Conservation (phyloP, 1,284 basidiomycete genomes). For the Phellopilus nigrolimitatus region DNA sequence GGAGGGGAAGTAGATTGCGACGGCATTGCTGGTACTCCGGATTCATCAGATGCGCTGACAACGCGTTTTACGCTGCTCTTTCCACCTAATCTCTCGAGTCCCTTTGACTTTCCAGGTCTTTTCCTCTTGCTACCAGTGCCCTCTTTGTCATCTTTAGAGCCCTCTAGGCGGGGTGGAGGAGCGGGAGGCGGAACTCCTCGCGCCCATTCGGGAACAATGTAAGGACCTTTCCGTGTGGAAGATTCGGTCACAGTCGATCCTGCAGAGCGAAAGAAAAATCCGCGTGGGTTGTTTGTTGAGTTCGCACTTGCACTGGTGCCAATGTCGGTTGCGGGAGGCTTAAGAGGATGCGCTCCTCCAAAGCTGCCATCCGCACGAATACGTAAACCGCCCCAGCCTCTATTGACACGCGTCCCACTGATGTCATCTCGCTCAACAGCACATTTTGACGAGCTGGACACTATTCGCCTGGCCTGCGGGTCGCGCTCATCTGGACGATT, state of each 20-base stretch:
- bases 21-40: not conserved
- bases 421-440: not conserved
- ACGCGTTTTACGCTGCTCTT: not conserved
- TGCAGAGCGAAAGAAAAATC: slow-evolving; percentile 7
- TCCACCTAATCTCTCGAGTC: slow-evolving; percentile 13
- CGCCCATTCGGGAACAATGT: slow-evolving; percentile 19
- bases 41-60: not conserved
- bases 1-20: not conserved
- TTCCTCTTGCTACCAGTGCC: slow-evolving; percentile 5
- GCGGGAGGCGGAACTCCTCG: slow-evolving; percentile 14
- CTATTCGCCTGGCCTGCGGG: not conserved
- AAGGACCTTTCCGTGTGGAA: slow-evolving; percentile 14
- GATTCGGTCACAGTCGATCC: not conserved
- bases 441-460: not conserved
- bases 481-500: not conserved
- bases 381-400: slow-evolving; percentile 20
- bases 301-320: not conserved
- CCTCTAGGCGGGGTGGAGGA: slow-evolving; percentile 5
- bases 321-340: not conserved
- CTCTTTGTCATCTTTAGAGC: not conserved
- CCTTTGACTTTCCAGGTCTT: slow-evolving; percentile 16
- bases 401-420: slow-evolving; percentile 8
- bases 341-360: slow-evolving; percentile 1
- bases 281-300: not conserved
- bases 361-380: slow-evolving; percentile 10